These are phyloP conservation scores for Pichia sp. DNA, from an alignment of 1,139 yeast genomes.

Conservation along the genomic window DNA sequence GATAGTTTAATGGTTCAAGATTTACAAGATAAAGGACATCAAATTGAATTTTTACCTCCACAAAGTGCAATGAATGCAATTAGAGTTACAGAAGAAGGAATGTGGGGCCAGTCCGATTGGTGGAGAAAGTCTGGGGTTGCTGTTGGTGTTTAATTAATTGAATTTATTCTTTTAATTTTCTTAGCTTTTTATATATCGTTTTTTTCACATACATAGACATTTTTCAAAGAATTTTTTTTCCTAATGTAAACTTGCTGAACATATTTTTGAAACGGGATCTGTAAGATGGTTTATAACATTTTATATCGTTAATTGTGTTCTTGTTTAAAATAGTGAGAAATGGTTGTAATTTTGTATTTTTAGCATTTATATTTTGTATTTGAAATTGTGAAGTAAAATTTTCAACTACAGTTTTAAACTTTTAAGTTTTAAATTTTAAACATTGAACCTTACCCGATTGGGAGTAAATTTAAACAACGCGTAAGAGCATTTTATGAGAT, in stretches of 20 bases:
- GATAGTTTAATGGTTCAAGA: conserved; percentile 16
- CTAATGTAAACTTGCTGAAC: no score
- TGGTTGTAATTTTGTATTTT: no score
- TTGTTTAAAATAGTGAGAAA: no score
- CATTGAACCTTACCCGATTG: not conserved
- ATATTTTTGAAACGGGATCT: no score
- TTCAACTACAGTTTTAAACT: no score
- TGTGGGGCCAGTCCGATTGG: conserved; percentile 35
- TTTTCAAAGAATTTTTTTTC: not conserved
- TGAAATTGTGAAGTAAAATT: no score
- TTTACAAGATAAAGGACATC: conserved; percentile 29
- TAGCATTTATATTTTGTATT: no score
- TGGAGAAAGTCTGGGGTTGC: conserved; percentile 41
- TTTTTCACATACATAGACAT: not conserved
- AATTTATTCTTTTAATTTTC: not conserved
- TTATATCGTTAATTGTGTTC: no score
- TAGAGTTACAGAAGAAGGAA: conserved; percentile 17
- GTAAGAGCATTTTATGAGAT: not conserved
- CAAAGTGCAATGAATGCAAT: conserved; percentile 40
- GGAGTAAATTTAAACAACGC: not conserved
- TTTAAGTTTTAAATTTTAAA: not conserved
- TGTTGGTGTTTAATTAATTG: conserved; percentile 24
- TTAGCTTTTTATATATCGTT: not conserved
- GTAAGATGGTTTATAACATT: no score
- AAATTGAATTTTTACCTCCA: conserved; percentile 28